These are phyloP conservation scores for Ceratobasidium sp. DNA, from an alignment of 1,284 basidiomycete species.

Conservation along the genomic window DNA sequence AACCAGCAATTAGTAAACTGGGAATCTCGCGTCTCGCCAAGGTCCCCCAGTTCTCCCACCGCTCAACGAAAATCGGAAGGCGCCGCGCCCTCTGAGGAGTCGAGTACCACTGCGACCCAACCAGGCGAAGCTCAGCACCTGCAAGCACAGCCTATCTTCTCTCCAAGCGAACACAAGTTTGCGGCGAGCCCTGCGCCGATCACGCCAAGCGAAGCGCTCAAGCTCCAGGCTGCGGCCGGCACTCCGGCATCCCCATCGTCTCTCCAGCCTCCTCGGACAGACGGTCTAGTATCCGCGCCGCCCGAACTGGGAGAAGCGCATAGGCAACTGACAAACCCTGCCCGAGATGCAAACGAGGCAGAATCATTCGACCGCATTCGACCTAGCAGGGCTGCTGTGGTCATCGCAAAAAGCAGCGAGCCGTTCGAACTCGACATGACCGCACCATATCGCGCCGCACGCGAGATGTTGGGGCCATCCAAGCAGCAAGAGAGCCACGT, in stretches of 20 bases:
- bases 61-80: conserved; percentile 32
- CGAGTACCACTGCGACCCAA: conserved; percentile 7
- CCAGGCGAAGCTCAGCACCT: background rate
- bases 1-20: conserved; percentile 52
- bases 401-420: background rate
- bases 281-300: conserved; percentile 63
- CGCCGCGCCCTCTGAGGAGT: background rate
- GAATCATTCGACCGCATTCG: conserved; percentile 19
- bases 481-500: conserved; percentile 36
- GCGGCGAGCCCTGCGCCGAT: conserved; percentile 59
- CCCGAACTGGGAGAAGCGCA: conserved; percentile 63
- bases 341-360: background rate
- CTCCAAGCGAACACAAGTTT: conserved; percentile 59
- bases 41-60: conserved; percentile 30
- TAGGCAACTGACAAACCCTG: conserved; percentile 46
- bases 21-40: conserved; percentile 48
- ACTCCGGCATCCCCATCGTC: conserved; percentile 7
- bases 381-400: conserved; percentile 18
- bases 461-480: conserved; percentile 28
- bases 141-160: conserved; percentile 56
- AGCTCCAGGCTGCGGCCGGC: conserved; percentile 18
- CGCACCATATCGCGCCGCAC: conserved; percentile 45
- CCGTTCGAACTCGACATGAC: conserved; percentile 43
- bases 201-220: conserved; percentile 47
- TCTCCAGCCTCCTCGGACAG: conserved; percentile 9